Evolutionary conservation across 495 filamentous ascomycete species (phyloP).

Genomic region (Amphirosellinia nigrospora): DNA sequence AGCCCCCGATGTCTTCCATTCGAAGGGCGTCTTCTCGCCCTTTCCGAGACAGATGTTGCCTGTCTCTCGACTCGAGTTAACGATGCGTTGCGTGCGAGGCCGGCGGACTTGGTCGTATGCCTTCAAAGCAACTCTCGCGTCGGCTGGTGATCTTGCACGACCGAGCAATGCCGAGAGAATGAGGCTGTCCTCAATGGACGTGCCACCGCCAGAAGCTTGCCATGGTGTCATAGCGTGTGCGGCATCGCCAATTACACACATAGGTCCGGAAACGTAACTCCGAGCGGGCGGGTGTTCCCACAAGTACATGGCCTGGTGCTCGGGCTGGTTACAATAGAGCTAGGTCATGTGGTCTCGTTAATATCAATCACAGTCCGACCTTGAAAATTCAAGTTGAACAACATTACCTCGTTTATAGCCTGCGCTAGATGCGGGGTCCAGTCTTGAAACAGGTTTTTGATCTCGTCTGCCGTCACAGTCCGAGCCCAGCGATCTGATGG

Average conservation of each 20-base stretch:
- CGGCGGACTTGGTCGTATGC: constrained; percentile 31
- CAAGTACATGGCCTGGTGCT: constrained; percentile 17
- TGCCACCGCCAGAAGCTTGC: constrained; percentile 44
- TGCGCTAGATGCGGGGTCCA: neutral
- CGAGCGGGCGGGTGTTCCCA: constrained; percentile 29
- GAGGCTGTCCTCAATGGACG: constrained; percentile 47
- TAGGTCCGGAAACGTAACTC: constrained; percentile 32
- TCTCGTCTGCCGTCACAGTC: neutral
- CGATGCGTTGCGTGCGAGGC: constrained; percentile 34
- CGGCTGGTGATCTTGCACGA: constrained; percentile 28
- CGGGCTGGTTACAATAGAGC: constrained; percentile 26
- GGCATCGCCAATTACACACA: constrained; percentile 49
- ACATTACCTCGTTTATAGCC: constrained; percentile 3
- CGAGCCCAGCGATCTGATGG: neutral
- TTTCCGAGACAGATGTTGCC: constrained; percentile 22
- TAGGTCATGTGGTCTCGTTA: neutral
- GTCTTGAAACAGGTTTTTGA: neutral
- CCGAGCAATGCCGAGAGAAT: constrained; percentile 38
- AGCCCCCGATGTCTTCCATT: constrained; percentile 11
- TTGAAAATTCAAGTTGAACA: neutral
- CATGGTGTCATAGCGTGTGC: constrained; percentile 49
- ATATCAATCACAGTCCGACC: neutral
- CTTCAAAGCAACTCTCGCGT: constrained; percentile 28
- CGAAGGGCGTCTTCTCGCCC: constrained; percentile 13
- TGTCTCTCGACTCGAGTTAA: constrained; percentile 41